Conservation (phyloP, 2,329 filamentous ascomycete genomes). For the Teratosphaeriaceae sp. region DNA sequence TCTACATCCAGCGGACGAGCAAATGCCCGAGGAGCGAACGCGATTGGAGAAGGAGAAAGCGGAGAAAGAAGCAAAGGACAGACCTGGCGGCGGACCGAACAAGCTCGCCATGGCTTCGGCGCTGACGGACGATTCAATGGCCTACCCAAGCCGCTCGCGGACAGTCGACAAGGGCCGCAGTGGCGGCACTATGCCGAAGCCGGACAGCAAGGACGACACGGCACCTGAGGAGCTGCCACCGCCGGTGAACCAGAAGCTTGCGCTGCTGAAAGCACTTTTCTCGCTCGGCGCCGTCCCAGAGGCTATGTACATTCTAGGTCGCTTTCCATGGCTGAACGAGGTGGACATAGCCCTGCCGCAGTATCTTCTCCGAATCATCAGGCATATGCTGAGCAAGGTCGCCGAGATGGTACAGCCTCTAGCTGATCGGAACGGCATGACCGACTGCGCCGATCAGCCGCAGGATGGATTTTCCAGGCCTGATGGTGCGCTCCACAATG, state of each 20-base stretch:
- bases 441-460: slow-evolving; percentile 44
- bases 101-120: slow-evolving; percentile 82
- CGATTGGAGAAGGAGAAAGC: slow-evolving; percentile 68
- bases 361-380: slow-evolving; percentile 76
- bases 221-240: slow-evolving; percentile 56
- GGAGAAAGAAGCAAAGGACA: slow-evolving; percentile 65
- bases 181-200: slow-evolving; percentile 33
- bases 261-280: slow-evolving; percentile 75
- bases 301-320: slow-evolving; percentile 82
- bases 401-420: slow-evolving; percentile 49
- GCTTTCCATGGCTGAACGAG: slow-evolving; percentile 88
- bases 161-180: slow-evolving; percentile 42
- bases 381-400: slow-evolving; percentile 74
- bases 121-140: slow-evolving; percentile 70
- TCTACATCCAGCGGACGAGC: slow-evolving; percentile 75
- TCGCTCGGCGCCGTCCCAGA: slow-evolving; percentile 91
- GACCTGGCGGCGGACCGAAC: slow-evolving; percentile 66
- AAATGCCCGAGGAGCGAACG: slow-evolving; percentile 68
- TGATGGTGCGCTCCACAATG: slow-evolving; percentile 56
- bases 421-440: slow-evolving; percentile 33
- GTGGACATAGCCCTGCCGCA: slow-evolving; percentile 74
- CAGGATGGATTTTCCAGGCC: slow-evolving; percentile 60
- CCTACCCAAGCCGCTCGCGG: slow-evolving; percentile 41
- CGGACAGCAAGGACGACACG: slow-evolving; percentile 39
- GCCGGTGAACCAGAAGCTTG: slow-evolving; percentile 80